Conservation (phyloP, 768 basidiomycete species). For the Amanita exitialis region DNA sequence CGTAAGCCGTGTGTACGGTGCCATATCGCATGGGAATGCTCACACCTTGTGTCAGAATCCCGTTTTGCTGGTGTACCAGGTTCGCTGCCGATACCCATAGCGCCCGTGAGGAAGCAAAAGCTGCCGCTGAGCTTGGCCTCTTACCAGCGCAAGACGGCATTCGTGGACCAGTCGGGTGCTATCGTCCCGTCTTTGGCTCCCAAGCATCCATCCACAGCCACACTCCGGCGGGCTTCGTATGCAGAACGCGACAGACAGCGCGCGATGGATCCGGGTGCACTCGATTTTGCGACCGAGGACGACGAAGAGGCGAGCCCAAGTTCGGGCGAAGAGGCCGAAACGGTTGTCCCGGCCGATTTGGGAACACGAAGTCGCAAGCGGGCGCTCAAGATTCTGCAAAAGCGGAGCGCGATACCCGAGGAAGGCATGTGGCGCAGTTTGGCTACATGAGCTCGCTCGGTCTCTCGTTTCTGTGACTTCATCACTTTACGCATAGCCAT, state of each 20-base stretch:
- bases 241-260: constrained; percentile 59
- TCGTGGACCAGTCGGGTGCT: constrained; percentile 26
- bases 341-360: constrained; percentile 14
- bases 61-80: constrained; percentile 27
- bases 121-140: constrained; percentile 42
- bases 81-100: constrained; percentile 61
- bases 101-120: constrained; percentile 20
- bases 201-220: constrained; percentile 30
- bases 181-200: constrained; percentile 18
- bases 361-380: constrained; percentile 36
- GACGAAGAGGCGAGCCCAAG: constrained; percentile 33
- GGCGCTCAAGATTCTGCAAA: constrained; percentile 62
- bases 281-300: constrained; percentile 46
- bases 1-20: neutral
- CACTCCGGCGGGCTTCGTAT: constrained; percentile 52
- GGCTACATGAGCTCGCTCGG: constrained; percentile 22
- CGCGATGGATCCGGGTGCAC: constrained; percentile 56
- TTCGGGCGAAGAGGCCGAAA: constrained; percentile 15
- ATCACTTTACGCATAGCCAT: neutral
- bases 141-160: constrained; percentile 42
- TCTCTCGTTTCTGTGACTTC: neutral
- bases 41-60: neutral
- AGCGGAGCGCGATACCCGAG: constrained; percentile 55
- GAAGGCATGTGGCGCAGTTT: constrained; percentile 80
- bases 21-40: neutral